A percentile compares a stretch with the other conserved stretches of the same genome.
Conservation (phyloP, 2,329 filamentous ascomycete genomes). For the Didymella glomerata region DNA sequence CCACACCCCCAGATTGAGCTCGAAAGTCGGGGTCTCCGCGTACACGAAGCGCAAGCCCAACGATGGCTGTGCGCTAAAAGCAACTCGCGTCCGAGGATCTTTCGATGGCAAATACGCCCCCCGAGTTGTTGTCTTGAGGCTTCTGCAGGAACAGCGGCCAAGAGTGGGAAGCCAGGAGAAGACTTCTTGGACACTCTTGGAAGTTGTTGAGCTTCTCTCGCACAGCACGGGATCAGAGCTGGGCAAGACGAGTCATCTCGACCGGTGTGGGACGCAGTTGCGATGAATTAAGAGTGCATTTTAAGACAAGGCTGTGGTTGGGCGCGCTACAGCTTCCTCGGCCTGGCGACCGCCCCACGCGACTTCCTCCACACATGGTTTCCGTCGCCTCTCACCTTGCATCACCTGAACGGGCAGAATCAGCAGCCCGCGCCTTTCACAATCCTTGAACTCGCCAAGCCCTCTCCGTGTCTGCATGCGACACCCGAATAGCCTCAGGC, state of each 20-base stretch:
- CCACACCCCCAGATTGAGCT: conserved; percentile 13
- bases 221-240: conserved; percentile 11
- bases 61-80: conserved; percentile 9
- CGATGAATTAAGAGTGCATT: neutral
- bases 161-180: neutral
- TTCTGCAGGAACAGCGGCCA: conserved; percentile 9
- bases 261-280: conserved; percentile 18
- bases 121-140: conserved; percentile 12
- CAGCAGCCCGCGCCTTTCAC: conserved; percentile 5
- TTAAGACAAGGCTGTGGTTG: conserved; percentile 12
- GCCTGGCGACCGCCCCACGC: conserved; percentile 10
- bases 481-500: conserved; percentile 5
- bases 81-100: conserved; percentile 2
- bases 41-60: neutral
- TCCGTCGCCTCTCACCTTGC: conserved; percentile 3
- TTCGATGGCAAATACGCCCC: conserved; percentile 5
- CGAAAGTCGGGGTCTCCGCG: conserved; percentile 13
- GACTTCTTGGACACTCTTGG: conserved; percentile 10
- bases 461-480: conserved; percentile 9
- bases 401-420: conserved; percentile 19
- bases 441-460: conserved; percentile 15
- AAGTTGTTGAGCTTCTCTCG: conserved; percentile 12
- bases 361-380: conserved; percentile 10
- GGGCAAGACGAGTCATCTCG: conserved; percentile 20
- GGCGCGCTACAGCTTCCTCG: conserved; percentile 9